phyloP scores from a whole-genome alignment of 2,329 filamentous ascomycete species.

The Tolypocladium endophyticum region DNA sequence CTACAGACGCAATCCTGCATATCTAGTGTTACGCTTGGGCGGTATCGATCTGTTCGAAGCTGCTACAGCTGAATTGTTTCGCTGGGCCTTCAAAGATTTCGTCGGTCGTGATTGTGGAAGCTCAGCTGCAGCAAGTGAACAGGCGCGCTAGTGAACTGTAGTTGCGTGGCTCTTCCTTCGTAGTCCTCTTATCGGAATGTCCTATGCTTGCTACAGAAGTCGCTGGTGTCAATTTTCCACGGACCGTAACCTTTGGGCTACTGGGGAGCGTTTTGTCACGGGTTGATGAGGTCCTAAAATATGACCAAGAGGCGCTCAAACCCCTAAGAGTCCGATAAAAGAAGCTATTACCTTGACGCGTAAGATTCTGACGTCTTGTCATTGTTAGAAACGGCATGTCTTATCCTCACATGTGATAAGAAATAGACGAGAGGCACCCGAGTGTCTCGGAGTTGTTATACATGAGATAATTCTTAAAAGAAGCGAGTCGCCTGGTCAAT shows the following conservation, averaged over 20 bases:
- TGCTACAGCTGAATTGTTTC: not conserved
- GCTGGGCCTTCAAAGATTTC: not conserved
- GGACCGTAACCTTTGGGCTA: no score
- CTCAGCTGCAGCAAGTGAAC: not conserved
- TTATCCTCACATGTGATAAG: constrained; percentile 3
- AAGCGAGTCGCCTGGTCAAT: constrained; percentile 3
- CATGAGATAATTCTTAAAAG: constrained; percentile 21
- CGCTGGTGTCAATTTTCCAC: not conserved
- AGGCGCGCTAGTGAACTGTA: not conserved
- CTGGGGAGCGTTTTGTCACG: no score
- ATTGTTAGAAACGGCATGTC: not conserved
- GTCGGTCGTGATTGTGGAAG: not conserved
- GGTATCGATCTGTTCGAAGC: not conserved
- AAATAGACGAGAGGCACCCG: not conserved
- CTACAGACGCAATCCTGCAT: not conserved
- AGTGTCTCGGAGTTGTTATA: constrained; percentile 17
- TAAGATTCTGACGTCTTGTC: constrained; percentile 6
- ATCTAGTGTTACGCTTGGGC: no score
- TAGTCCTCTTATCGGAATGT: constrained; percentile 2
- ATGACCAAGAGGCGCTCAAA: constrained; percentile 6
- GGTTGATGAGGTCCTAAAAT: not conserved
- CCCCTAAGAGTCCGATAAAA: constrained; percentile 1
- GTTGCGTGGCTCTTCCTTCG: not conserved
- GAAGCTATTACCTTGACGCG: constrained; percentile 6
- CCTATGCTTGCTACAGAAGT: not conserved